Percentiles rank a stretch among this genome's conserved stretches.
These are phyloP conservation scores for Leccinum pachyderme DNA, from an alignment of 1,284 basidiomycete species.

Conservation along the genomic window DNA sequence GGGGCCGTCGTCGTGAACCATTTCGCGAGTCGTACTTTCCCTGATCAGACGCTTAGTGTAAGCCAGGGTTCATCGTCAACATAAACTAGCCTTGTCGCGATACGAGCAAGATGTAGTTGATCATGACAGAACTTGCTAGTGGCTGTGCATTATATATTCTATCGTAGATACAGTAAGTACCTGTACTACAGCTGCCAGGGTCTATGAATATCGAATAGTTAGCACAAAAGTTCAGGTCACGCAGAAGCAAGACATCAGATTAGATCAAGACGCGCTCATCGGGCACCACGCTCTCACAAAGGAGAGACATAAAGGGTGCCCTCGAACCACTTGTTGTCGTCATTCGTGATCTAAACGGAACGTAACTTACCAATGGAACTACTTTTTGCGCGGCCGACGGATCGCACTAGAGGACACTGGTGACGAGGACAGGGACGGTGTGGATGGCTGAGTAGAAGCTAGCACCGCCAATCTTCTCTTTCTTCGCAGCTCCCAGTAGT, in stretches of 20 bases:
- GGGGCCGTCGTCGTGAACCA: slow-evolving; percentile 98
- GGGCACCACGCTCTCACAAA: slow-evolving; percentile 42
- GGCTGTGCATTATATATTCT: slow-evolving; percentile 24
- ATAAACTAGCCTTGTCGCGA: slow-evolving; percentile 82
- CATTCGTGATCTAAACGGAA: slow-evolving; percentile 40
- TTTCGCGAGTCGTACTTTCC: slow-evolving; percentile 97
- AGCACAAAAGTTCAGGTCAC: slow-evolving; percentile 1
- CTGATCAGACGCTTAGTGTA: slow-evolving; percentile 41
- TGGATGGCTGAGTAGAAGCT: neutral
- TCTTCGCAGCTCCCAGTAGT: slow-evolving; percentile 56
- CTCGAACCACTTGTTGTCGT: slow-evolving; percentile 70
- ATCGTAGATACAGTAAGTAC: too few relatives aligned
- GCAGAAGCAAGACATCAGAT: slow-evolving; percentile 56
- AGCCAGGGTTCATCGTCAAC: slow-evolving; percentile 7
- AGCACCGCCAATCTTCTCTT: slow-evolving; percentile 30
- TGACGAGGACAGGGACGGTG: neutral
- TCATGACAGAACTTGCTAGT: slow-evolving; percentile 48
- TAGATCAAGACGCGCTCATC: slow-evolving; percentile 79
- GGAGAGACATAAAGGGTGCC: slow-evolving; percentile 47
- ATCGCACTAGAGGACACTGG: neutral
- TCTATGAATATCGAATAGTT: slow-evolving; percentile 5
- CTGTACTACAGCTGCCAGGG: neutral
- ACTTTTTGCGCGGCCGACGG: slow-evolving; percentile 11
- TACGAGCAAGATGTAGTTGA: slow-evolving; percentile 88
- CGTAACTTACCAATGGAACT: slow-evolving; percentile 15